These are phyloP conservation scores for Hanseniaspora taiwanica DNA, from an alignment of 805 yeast genomes.

Conservation along the genomic window DNA sequence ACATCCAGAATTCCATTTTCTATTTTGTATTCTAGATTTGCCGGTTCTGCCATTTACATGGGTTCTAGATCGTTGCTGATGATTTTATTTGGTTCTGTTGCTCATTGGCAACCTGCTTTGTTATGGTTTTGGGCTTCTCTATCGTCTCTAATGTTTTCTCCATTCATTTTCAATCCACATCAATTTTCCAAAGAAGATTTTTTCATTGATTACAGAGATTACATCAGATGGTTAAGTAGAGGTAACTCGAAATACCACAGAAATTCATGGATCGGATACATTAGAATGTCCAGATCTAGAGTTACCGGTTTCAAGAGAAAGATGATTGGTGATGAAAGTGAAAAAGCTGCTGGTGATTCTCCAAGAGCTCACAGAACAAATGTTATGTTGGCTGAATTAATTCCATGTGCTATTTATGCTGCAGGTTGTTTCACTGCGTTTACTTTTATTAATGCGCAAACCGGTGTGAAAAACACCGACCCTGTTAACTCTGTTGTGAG, in stretches of 20 bases:
- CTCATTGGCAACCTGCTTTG: conserved; percentile 86
- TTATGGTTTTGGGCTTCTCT: conserved; percentile 96
- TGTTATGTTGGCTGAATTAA: conserved; percentile 52
- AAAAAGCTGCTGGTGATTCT: conserved; percentile 74
- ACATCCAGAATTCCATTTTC: conserved; percentile 69
- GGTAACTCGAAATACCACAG: conserved; percentile 84
- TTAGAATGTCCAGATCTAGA: conserved; percentile 72
- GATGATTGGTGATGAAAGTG: conserved; percentile 63
- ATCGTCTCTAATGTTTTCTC: conserved; percentile 78
- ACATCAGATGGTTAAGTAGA: conserved; percentile 80
- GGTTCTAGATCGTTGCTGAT: conserved; percentile 69
- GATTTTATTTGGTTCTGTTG: conserved; percentile 57
- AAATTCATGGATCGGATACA: conserved; percentile 80
- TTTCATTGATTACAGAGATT: conserved; percentile 92
- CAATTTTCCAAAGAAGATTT: conserved; percentile 94
- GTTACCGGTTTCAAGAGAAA: conserved; percentile 72
- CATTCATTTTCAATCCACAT: conserved; percentile 93
- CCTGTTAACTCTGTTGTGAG: conserved; percentile 59
- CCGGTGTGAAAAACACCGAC: conserved; percentile 49
- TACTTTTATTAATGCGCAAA: conserved; percentile 74
- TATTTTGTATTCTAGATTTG: conserved; percentile 62
- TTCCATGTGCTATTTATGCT: conserved; percentile 60
- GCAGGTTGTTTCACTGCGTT: conserved; percentile 73
- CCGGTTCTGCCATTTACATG: conserved; percentile 71
- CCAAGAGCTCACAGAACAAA: conserved; percentile 72